Evolutionary conservation across 148 eudicot species (phyloP).

Genomic region (Cornus kousa): DNA sequence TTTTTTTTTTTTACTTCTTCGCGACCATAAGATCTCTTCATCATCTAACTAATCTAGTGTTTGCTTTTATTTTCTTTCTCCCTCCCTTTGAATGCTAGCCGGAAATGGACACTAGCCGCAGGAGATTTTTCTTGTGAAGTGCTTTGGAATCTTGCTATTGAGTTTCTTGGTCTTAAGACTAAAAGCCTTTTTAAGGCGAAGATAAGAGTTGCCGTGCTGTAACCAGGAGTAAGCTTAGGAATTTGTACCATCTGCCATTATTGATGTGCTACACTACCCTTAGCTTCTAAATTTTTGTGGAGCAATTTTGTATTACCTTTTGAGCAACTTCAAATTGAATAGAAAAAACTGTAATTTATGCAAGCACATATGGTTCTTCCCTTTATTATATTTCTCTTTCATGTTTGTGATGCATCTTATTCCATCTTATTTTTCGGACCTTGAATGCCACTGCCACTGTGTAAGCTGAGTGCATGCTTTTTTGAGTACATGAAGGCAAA

Average conservation of each 20-base stretch:
- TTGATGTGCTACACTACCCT: background rate
- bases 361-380: background rate
- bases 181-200: background rate
- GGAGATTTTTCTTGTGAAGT: conserved; percentile 82
- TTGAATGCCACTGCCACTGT: conserved; percentile 24
- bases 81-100: conserved; percentile 41
- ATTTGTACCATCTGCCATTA: background rate
- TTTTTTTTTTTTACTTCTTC: background rate
- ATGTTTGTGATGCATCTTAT: conserved; percentile 11
- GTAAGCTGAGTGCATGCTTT: conserved; percentile 18
- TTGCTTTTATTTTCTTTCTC: too few relatives aligned
- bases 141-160: background rate
- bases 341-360: background rate
- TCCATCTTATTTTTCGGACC: conserved; percentile 11
- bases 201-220: background rate
- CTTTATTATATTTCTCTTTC: background rate
- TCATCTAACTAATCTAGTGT: background rate
- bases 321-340: background rate
- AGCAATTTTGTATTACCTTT: background rate
- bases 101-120: conserved; percentile 96
- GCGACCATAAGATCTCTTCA: background rate
- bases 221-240: background rate
- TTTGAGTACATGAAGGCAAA: conserved; percentile 36
- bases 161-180: background rate
- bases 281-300: background rate